Base-by-base conservation (phyloP, 768 basidiomycete species). In the Tylopilus plumbeoviolaceoides region DNA sequence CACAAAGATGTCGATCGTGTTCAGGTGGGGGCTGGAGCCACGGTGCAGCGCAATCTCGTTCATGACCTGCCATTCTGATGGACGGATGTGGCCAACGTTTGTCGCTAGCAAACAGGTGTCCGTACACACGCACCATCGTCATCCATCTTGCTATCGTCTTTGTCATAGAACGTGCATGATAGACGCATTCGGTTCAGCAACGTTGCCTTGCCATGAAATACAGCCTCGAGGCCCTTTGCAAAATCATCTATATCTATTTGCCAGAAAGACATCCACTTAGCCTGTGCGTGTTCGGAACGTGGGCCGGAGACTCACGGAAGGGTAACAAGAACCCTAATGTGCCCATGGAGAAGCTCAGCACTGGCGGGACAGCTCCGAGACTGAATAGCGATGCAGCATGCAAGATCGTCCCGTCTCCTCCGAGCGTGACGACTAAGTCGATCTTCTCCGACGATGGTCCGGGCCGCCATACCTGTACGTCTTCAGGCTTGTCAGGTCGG, bases 41-140 rank as follows among this genome's bases (percentile, higher is more conserved):
- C 95, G 84, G 69, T 98, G 95, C 33, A 98, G 75, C 4, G 91
- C 86, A 53, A 98, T 84, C 70, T 98, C 95, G 64, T 98, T 98
- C 92, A 98, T 95, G 35, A 95, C 95, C 68, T 95, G 94, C 87
- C 90, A 94, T 58, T 87, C 93, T 88, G 43, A 47, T 47, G 18
- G 25, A 41, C 41, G 18, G 27, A 25, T 30, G 27, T 30, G 20
- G 38, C 47, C 10, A 65, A 47, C 17, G 14, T 39, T 44, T 25
- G n/a, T 46, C 36, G 28, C 20, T 17, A 35, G 25, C 23, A 33
- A 33, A 52, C 17, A 52, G 63, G 18, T 8, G 20, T 20, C n/a
- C 18, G 30, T 18, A 28, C n/a, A 35, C 2, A 48, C 38, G 68
- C 75, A 87, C 87, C 85, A 61, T 86, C 79, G 21, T 74, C 75